phyloP scores from a whole-genome alignment of 495 filamentous ascomycete species.

The Aspergillus wentii region DNA sequence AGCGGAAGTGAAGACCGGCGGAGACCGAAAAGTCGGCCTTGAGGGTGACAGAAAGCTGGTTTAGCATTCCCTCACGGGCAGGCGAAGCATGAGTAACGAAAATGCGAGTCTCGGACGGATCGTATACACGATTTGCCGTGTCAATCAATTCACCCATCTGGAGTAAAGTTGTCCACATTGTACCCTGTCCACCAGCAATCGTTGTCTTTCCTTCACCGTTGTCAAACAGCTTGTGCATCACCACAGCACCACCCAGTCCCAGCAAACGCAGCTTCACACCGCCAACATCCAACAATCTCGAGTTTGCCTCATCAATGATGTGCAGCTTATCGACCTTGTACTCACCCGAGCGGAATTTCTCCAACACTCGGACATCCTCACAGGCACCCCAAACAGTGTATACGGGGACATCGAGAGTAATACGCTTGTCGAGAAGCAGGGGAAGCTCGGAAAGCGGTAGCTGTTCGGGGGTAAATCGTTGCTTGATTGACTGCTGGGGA shows the following conservation, averaged over 20 bases:
- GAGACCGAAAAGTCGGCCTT: conserved; percentile 99
- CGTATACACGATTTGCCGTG: conserved; percentile 96
- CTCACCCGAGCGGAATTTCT: conserved; percentile 96
- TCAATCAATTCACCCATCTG: conserved; percentile 99
- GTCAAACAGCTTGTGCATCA: conserved; percentile 99
- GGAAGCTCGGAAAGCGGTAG: conserved; percentile 94
- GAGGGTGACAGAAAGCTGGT: conserved; percentile 94
- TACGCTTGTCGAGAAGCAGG: conserved; percentile 80
- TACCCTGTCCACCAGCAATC: conserved; percentile 96
- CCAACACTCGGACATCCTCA: conserved; percentile 95
- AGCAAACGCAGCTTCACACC: conserved; percentile 94
- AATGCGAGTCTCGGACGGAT: conserved; percentile 95
- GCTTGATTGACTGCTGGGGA: conserved; percentile 66
- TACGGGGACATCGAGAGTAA: conserved; percentile 90
- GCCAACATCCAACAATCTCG: conserved; percentile 86
- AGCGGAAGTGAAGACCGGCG: conserved; percentile 96
- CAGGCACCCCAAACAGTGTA: conserved; percentile 99
- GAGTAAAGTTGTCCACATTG: conserved; percentile 98
- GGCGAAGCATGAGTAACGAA: conserved; percentile 98
- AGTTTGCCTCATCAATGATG: conserved; percentile 97
- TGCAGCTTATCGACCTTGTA: conserved; percentile 97
- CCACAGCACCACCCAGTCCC: conserved; percentile 91
- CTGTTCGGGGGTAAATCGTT: conserved; percentile 70
- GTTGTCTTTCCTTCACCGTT: conserved; percentile 98
- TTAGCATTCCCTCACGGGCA: conserved; percentile 92